These are phyloP conservation scores for Alloteropsis semialata DNA, from an alignment of 176 grass and related monocot genomes.

Conservation along the genomic window DNA sequence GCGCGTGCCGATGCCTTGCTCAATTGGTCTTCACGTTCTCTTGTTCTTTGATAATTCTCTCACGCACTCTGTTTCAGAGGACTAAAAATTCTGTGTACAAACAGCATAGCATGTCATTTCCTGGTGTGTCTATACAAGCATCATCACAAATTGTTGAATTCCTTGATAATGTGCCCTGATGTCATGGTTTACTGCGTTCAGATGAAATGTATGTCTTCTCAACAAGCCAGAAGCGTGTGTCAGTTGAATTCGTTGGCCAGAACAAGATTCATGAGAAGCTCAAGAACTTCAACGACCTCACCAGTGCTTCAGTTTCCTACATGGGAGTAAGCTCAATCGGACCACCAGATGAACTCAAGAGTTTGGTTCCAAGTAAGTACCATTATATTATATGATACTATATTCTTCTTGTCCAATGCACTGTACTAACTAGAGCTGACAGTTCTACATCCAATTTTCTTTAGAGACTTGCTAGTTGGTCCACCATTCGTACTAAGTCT, in stretches of 20 bases:
- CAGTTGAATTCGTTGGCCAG: slow-evolving; percentile 75
- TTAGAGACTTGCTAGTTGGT: background rate
- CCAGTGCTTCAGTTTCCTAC: slow-evolving; percentile 64
- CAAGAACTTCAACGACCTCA: slow-evolving; percentile 62
- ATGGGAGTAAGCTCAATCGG: slow-evolving; percentile 77
- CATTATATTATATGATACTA: background rate
- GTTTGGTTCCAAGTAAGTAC: slow-evolving; percentile 64
- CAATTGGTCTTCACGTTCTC: background rate
- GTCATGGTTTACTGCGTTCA: slow-evolving; percentile 20
- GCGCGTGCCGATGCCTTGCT: background rate
- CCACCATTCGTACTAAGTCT: background rate
- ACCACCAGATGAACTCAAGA: slow-evolving; percentile 46
- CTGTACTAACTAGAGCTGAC: background rate
- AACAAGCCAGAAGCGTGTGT: slow-evolving; percentile 73
- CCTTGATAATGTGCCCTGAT: background rate
- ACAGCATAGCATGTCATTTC: background rate
- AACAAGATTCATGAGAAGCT: slow-evolving; percentile 89
- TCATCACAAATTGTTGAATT: background rate
- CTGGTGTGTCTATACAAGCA: background rate
- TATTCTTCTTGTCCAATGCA: background rate
- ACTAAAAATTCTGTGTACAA: background rate
- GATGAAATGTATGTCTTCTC: slow-evolving; percentile 98
- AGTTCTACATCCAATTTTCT: background rate
- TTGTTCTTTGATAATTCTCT: background rate
- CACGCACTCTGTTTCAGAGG: background rate